phyloP scores from a whole-genome alignment of 2,329 filamentous ascomycete genomes.

The Podosphaera xanthii region DNA sequence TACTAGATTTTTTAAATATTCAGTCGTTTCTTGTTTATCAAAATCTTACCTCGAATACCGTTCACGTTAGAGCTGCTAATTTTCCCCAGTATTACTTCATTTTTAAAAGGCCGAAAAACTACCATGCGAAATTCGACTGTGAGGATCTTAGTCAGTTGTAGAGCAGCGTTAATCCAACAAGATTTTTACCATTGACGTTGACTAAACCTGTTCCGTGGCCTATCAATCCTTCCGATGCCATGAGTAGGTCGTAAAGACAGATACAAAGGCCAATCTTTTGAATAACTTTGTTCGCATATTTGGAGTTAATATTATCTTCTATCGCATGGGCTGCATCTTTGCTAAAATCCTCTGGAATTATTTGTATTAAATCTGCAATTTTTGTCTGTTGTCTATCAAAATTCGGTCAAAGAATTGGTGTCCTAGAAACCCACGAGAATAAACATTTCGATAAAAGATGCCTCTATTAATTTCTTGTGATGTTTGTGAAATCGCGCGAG shows the following conservation, averaged over 20 bases:
- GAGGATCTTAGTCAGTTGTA: not conserved
- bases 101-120: conserved; percentile 89
- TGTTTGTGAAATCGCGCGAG: not conserved
- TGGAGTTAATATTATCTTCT: conserved; percentile 89
- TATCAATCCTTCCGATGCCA: conserved; percentile 79
- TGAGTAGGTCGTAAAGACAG: conserved; percentile 75
- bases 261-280: conserved; percentile 88
- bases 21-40: not conserved
- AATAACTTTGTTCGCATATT: conserved; percentile 89
- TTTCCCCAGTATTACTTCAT: conserved; percentile 68
- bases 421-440: conserved; percentile 22
- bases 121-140: conserved; percentile 79
- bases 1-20: conserved; percentile 23
- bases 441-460: conserved; percentile 19
- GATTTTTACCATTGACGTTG: conserved; percentile 60
- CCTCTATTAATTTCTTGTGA: too few species aligned
- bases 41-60: conserved; percentile 42
- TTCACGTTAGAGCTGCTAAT: conserved; percentile 53
- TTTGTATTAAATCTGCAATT: conserved; percentile 82
- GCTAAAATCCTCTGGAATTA: conserved; percentile 68
- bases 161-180: not conserved
- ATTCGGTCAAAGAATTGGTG: conserved; percentile 1
- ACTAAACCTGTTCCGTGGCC: conserved; percentile 80
- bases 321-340: conserved; percentile 67
- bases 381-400: conserved; percentile 44